Evolutionary conservation across 2,329 filamentous ascomycete genomes (phyloP), one percentile per base, ranked within the genome.

Genomic region (Endocalyx cinctus): DNA sequence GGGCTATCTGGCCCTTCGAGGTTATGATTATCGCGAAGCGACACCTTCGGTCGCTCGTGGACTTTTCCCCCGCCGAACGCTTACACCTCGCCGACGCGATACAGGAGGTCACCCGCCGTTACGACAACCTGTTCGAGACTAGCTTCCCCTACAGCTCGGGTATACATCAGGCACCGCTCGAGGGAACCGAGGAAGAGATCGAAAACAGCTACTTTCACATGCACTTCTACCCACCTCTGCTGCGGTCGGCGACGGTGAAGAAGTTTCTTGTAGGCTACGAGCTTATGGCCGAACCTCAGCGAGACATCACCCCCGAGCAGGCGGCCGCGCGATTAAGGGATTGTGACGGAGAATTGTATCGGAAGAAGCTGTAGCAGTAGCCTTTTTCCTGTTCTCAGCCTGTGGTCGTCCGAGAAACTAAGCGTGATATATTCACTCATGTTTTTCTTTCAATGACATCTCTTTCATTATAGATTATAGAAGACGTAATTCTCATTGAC

Each of bases 251-350:
- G 3, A 95, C 88, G 0, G 89, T 98, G 29, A 81, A 86, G 48
- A 98, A 98, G 66, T 98, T 97, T 64, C 63, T 97, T 33, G 92
- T 98, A 20, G 92, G 92, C 0, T 97, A 94, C 58, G 92, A 98
- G 64, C 74, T 98, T 64, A 79, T 98, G 77, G 92, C 86, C 2
- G 92, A 98, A 65, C 90, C 92, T n/a, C 92, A 98, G 63, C 77
- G 92, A 38, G 92, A 98, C 58, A 97, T 98, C 51, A 98, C 92
- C 0, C 90, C 92, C 0, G 92, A 98, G 63, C 92, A 97, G 64
- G 92, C 92, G 2, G 84, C 92, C 11, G 79, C 78, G 17, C 79
- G 79, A 31, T 66, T 98, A 39, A 77, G 84, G 45, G 70, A 72
- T 37, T 89, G 87, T 43, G 85, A 79, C 4, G 88, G 88, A 12